A percentile compares a stretch with the other conserved stretches of the same genome.
phyloP scores from a whole-genome alignment of 2,329 filamentous ascomycete species.

The Talaromyces sp. region DNA sequence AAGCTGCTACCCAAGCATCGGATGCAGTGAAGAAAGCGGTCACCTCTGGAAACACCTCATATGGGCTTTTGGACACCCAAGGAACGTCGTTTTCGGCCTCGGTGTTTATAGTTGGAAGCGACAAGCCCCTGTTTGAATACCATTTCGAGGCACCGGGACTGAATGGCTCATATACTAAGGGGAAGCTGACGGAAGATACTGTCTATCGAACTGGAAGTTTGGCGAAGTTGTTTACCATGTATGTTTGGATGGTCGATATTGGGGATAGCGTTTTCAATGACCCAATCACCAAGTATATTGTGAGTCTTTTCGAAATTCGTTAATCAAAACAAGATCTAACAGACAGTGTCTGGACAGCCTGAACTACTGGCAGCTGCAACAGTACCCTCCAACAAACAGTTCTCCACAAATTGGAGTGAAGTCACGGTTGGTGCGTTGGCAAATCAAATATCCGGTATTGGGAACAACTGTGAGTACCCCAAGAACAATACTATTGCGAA shows the following conservation, averaged over 20 bases:
- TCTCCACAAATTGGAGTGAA: background rate
- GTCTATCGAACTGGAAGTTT: slow-evolving; percentile 2
- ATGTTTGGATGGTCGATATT: slow-evolving; percentile 2
- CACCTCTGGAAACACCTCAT: background rate
- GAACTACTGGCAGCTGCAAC: background rate
- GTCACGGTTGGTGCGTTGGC: slow-evolving; percentile 1
- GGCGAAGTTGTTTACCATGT: background rate
- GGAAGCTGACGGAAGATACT: background rate
- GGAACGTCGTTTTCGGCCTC: background rate
- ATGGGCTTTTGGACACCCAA: background rate
- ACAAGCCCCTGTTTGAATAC: slow-evolving; percentile 1
- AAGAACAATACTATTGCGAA: background rate
- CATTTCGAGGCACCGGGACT: slow-evolving; percentile 2
- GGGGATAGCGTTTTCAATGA: slow-evolving; percentile 1
- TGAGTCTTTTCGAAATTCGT: background rate
- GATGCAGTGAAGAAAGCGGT: background rate
- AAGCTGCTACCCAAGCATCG: background rate
- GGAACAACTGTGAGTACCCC: background rate
- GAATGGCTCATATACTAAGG: background rate
- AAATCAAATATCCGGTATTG: slow-evolving; percentile 1
- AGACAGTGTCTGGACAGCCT: background rate
- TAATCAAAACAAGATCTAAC: background rate
- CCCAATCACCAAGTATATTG: slow-evolving; percentile 4
- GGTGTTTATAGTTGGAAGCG: background rate
- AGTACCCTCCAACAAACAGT: background rate